phyloP scores from a whole-genome alignment of 2,329 filamentous ascomycete species.

The Colletotrichum paranaense region DNA sequence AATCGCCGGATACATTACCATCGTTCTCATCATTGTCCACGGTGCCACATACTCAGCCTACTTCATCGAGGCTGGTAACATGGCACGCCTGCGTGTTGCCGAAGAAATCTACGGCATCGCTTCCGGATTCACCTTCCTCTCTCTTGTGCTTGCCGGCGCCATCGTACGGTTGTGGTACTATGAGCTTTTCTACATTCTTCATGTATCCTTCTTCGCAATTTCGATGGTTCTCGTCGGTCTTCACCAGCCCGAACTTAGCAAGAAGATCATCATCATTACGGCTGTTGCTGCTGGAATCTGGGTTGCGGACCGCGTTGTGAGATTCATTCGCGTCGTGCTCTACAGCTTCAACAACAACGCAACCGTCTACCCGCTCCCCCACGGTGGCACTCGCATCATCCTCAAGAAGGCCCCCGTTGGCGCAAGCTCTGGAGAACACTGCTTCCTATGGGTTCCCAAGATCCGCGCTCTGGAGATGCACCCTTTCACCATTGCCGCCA shows the following conservation, averaged over 20 bases:
- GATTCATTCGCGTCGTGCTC: conserved; percentile 54
- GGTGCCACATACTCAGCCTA: conserved; percentile 54
- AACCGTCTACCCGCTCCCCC: conserved; percentile 63
- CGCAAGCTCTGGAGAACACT: conserved; percentile 67
- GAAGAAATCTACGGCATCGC: conserved; percentile 61
- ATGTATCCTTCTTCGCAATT: conserved; percentile 61
- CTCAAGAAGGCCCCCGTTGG: conserved; percentile 60
- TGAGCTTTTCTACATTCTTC: conserved; percentile 66
- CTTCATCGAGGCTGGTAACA: conserved; percentile 47
- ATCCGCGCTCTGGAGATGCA: conserved; percentile 69
- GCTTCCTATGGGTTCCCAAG: conserved; percentile 72
- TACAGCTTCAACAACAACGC: conserved; percentile 63
- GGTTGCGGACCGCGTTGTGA: conserved; percentile 61
- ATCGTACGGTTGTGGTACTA: conserved; percentile 61
- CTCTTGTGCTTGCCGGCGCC: conserved; percentile 55
- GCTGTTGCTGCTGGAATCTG: conserved; percentile 59
- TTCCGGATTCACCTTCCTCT: conserved; percentile 57
- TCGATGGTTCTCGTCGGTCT: conserved; percentile 60
- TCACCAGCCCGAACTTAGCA: conserved; percentile 60
- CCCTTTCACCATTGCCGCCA: conserved; percentile 70
- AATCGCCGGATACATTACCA: conserved; percentile 61
- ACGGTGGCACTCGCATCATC: conserved; percentile 66
- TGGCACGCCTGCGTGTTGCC: conserved; percentile 46
- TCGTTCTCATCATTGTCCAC: conserved; percentile 59
- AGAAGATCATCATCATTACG: conserved; percentile 55